Base-by-base conservation (phyloP, 2,329 filamentous ascomycete species). In the Hirsutella thompsonii region DNA sequence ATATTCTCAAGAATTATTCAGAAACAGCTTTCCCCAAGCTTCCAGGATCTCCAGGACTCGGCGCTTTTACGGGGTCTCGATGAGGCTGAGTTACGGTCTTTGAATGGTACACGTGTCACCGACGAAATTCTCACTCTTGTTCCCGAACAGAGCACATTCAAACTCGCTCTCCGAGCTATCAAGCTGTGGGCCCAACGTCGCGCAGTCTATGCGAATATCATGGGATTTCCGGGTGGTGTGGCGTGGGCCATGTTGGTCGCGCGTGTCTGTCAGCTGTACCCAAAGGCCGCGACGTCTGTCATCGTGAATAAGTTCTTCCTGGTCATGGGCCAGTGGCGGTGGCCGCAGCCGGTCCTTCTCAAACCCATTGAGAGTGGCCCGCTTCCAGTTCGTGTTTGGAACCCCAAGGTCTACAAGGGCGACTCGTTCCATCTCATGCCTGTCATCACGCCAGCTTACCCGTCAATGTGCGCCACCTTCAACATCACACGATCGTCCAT, bases 241-340 rank as follows among this genome's bases (percentile, higher is more conserved):
- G 92, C 92, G 5, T 98, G 90, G 87, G 92, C 90, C 11, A 95
- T 98, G 83, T 74, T 98, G 55, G 89, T 96, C 21, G 92, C 92
- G 39, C 77, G 92, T 47, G 85, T 96, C 34, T 96, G 92, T 60
- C 92, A 98, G 61, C 74, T 98, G 14, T 98, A 96, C 54, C 92
- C 92, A 13, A 88, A 87, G 56, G 92, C 92, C 6, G 85, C 87
- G 8, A 84, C 85, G 16, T 86, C 89, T 1, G 83, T 88, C 20
- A 81, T 98, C 42, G 81, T 98, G 33, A 76, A 81, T 56, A 95
- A 94, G 59, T 96, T 98, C 69, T 98, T 96, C 63, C 74, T 83
- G 50, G 82, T 98, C 49, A 87, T 96, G 67, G 77, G 79, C 48
- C 79, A 82, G 48, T 98, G 92, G 92, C 79, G 78, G 26, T 98